Conservation (phyloP, 106 monocot species). For the Dendrobium catenatum region DNA sequence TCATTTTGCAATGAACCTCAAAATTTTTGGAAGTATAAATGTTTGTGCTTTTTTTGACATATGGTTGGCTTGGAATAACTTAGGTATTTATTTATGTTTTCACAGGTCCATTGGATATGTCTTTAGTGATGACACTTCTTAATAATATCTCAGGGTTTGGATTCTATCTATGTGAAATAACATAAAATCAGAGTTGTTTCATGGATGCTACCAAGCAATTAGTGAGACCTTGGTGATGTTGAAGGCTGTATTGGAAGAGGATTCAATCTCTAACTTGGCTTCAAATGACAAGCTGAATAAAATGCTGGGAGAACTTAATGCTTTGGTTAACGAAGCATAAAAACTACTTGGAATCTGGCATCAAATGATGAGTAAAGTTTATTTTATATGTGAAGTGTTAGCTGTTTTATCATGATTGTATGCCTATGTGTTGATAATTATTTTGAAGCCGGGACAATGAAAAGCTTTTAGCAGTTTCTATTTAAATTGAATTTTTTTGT, state of each 20-base stretch:
- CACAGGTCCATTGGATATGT: constrained; percentile 51
- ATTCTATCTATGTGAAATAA: constrained; percentile 32
- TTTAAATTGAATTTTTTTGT: background rate
- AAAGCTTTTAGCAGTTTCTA: background rate
- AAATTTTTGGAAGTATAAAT: background rate
- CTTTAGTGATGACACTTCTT: constrained; percentile 32
- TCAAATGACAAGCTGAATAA: constrained; percentile 41
- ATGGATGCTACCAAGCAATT: constrained; percentile 58
- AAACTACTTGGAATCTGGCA: constrained; percentile 63
- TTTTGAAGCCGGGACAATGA: too few relatives aligned
- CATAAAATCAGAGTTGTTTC: constrained; percentile 32
- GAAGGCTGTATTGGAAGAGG: constrained; percentile 46
- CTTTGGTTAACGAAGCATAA: constrained; percentile 33
- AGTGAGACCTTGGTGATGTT: constrained; percentile 47
- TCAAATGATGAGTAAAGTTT: constrained; percentile 5
- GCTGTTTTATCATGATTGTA: background rate
- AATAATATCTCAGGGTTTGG: constrained; percentile 40
- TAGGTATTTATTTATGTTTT: background rate
- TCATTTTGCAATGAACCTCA: too few relatives aligned
- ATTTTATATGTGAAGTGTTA: constrained; percentile 45
- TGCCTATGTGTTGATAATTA: background rate
- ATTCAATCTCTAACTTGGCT: constrained; percentile 22
- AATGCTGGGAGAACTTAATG: constrained; percentile 46
- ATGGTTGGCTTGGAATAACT: too few relatives aligned
- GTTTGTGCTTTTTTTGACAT: background rate